Conservation (phyloP, 495 filamentous ascomycete species). For the Aspergillus indologenus region DNA sequence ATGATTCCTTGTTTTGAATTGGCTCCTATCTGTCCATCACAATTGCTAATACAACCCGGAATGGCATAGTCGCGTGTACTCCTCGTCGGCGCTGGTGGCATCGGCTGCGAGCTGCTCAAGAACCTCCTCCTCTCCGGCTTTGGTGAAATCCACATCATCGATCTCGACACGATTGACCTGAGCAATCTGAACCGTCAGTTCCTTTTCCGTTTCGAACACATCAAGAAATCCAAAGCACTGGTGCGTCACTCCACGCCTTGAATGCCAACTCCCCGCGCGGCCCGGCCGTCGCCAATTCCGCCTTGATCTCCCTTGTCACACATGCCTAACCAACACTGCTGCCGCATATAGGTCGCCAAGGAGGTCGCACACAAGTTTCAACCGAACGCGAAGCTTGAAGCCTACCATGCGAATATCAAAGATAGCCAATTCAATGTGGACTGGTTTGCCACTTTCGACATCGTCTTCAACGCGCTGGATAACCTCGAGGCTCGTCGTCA, state of each 20-base stretch:
- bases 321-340: conserved; percentile 21
- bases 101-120: conserved; percentile 97
- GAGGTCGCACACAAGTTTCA: conserved; percentile 91
- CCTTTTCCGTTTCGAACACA: conserved; percentile 94
- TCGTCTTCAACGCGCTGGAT: conserved; percentile 97
- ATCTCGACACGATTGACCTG: conserved; percentile 96
- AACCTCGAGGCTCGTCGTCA: conserved; percentile 92
- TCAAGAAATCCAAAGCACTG: conserved; percentile 94
- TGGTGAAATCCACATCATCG: conserved; percentile 91
- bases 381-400: conserved; percentile 80
- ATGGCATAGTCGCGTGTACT: conserved; percentile 72
- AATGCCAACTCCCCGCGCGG: conserved; percentile 10
- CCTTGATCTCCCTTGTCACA: not conserved
- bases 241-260: conserved; percentile 48
- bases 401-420: conserved; percentile 94
- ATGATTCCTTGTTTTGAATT: not conserved
- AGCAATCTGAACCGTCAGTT: conserved; percentile 99
- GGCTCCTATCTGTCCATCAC: not conserved
- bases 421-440: conserved; percentile 85
- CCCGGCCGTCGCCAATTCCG: not conserved
- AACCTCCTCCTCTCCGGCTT: conserved; percentile 93
- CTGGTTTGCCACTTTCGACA: conserved; percentile 78
- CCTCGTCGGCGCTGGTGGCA: conserved; percentile 94
- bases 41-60: not conserved
- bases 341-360: conserved; percentile 72